Evolutionary conservation across 148 eudicot species (phyloP).

Genomic region (Limonium bicolor): DNA sequence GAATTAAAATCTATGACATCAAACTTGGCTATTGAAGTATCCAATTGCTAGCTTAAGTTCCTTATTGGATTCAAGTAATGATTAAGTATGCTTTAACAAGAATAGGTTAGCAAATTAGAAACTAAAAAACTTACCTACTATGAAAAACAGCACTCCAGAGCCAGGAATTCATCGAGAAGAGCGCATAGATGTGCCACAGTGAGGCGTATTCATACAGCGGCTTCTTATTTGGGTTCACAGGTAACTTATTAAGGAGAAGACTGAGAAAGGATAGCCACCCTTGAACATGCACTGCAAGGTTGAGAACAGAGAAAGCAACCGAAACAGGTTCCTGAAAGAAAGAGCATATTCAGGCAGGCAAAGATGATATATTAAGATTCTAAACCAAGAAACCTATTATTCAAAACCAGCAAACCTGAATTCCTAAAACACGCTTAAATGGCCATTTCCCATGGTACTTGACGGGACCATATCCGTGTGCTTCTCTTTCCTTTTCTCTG

Average conservation of each 20-base stretch:
- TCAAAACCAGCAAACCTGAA: constrained; percentile 43
- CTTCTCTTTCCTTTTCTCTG: constrained; percentile 51
- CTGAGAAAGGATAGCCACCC: constrained; percentile 65
- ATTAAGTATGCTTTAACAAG: too few relatives aligned
- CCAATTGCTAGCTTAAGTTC: too few relatives aligned
- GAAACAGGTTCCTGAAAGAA: constrained; percentile 73
- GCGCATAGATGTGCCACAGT: constrained; percentile 59
- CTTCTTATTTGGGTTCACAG: constrained; percentile 31
- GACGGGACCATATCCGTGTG: constrained; percentile 42
- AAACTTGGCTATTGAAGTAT: too few relatives aligned
- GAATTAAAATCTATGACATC: too few relatives aligned
- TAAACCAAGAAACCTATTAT: not conserved
- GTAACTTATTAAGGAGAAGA: constrained; percentile 48
- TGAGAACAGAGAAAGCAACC: constrained; percentile 61
- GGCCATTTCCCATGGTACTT: constrained; percentile 98
- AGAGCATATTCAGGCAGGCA: constrained; percentile 9
- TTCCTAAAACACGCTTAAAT: constrained; percentile 47
- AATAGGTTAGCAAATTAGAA: too few relatives aligned
- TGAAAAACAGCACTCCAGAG: constrained; percentile 91
- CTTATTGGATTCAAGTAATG: too few relatives aligned
- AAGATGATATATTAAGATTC: not conserved
- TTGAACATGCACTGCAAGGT: constrained; percentile 73
- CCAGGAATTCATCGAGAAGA: constrained; percentile 66
- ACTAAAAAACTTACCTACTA: constrained; percentile 38
- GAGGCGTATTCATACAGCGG: constrained; percentile 50